Evolutionary conservation across 805 yeast genomes (phyloP).

Genomic region (Ogataea allantospora): DNA sequence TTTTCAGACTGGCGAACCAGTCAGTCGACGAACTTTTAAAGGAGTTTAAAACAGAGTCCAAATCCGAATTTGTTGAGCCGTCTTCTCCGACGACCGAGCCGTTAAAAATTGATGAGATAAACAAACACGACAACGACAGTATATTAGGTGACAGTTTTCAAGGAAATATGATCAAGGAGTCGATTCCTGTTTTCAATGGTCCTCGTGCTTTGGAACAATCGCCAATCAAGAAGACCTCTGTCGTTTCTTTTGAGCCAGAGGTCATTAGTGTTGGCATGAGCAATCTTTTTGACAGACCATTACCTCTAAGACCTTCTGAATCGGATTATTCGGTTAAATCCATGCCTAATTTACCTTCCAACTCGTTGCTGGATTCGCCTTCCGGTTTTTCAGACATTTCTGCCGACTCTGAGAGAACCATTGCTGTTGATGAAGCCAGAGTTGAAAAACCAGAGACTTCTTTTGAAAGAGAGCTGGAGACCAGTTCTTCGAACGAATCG

Average conservation of each 20-base stretch:
- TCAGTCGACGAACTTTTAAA: constrained; percentile 41
- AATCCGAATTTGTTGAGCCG: constrained; percentile 5
- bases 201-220: constrained; percentile 23
- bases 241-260: constrained; percentile 37
- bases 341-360: constrained; percentile 32
- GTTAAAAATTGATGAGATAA: constrained; percentile 14
- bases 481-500: no score
- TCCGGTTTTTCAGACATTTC: constrained; percentile 18
- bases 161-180: constrained; percentile 11
- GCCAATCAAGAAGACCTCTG: constrained; percentile 34
- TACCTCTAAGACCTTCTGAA: constrained; percentile 36
- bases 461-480: constrained; percentile 16
- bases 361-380: constrained; percentile 19
- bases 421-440: constrained; percentile 25
- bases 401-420: constrained; percentile 33
- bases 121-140: constrained; percentile 9
- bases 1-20: constrained; percentile 32
- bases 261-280: constrained; percentile 20
- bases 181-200: constrained; percentile 31
- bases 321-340: constrained; percentile 33
- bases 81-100: constrained; percentile 26
- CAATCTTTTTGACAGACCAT: constrained; percentile 28
- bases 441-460: constrained; percentile 8
- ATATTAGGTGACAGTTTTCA: constrained; percentile 11
- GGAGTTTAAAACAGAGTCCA: constrained; percentile 25